These are phyloP conservation scores for Cladochytrium tenue DNA, from an alignment of 371 early-diverging fungal species.

Conservation along the genomic window DNA sequence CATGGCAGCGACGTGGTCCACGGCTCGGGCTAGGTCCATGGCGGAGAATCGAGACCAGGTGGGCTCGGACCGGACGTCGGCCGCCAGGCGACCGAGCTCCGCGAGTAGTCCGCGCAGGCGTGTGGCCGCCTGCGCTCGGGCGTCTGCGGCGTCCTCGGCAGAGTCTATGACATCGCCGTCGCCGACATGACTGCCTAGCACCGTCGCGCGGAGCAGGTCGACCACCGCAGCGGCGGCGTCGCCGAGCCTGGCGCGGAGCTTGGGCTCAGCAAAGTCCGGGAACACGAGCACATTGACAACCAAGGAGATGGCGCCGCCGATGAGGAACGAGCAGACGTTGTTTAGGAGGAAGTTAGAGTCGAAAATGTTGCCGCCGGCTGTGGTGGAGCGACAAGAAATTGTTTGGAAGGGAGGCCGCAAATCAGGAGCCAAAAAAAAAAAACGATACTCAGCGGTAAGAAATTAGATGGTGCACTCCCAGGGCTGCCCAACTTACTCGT, in stretches of 20 bases:
- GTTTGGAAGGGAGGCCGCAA: not conserved
- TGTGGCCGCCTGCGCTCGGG: not conserved
- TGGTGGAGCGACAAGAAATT: not conserved
- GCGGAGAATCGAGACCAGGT: slow-evolving; percentile 9
- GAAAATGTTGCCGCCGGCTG: slow-evolving; percentile 16
- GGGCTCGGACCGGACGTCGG: not conserved
- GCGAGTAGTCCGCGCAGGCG: not conserved
- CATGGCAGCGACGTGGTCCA: slow-evolving; percentile 4
- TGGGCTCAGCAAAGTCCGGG: slow-evolving; percentile 21
- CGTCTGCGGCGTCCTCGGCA: not conserved
- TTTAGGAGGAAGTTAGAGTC: slow-evolving; percentile 23
- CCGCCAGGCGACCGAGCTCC: not conserved
- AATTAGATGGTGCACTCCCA: no score
- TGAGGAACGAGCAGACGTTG: slow-evolving; percentile 19
- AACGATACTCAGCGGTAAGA: no score
- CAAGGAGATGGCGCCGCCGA: slow-evolving; percentile 19
- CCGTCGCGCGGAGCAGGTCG: not conserved
- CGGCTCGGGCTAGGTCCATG: slow-evolving; percentile 6
- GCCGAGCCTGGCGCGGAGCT: not conserved
- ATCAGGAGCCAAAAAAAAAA: not conserved
- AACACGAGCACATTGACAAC: slow-evolving; percentile 7
- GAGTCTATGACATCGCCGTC: not conserved
- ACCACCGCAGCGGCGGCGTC: not conserved
- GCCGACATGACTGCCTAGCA: not conserved
- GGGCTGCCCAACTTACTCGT: no score